Evolutionary conservation across 164 flowering plant species (phyloP).

Genomic region (Dillenia turbinata): DNA sequence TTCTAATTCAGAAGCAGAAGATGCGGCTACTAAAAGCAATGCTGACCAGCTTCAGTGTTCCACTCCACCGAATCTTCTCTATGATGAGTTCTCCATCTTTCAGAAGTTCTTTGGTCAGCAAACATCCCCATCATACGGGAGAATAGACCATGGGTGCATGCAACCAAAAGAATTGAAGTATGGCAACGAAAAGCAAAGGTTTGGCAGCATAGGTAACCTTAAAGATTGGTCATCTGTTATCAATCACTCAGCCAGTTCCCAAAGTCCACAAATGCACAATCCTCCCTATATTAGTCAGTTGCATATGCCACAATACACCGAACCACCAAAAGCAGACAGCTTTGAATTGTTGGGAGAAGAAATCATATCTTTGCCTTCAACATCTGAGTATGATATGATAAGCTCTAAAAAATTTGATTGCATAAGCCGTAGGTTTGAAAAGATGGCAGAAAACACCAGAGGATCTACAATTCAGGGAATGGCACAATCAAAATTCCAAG

Average conservation of each 20-base stretch:
- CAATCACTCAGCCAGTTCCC: no score
- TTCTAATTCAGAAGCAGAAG: slow-evolving; percentile 50
- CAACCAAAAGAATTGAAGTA: slow-evolving; percentile 25
- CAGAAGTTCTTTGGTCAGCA: no score
- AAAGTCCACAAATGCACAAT: no score
- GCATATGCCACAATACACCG: slow-evolving; percentile 11
- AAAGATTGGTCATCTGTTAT: no score
- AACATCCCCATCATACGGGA: no score
- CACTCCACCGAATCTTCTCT: neutral
- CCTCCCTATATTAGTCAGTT: neutral
- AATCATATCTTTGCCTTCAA: slow-evolving; percentile 10
- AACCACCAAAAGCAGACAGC: slow-evolving; percentile 14
- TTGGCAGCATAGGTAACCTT: no score
- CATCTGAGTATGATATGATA: no score
- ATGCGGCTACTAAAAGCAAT: slow-evolving; percentile 14
- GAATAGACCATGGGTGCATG: slow-evolving; percentile 4
- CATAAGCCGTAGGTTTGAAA: slow-evolving; percentile 12
- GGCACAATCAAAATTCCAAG: neutral
- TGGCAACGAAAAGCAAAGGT: no score
- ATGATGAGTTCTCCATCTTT: no score
- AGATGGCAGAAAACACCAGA: slow-evolving; percentile 21
- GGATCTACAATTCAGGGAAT: slow-evolving; percentile 4
- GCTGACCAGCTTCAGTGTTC: slow-evolving; percentile 7
- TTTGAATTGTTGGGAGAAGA: slow-evolving; percentile 20
- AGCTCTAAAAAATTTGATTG: slow-evolving; percentile 7